These are phyloP conservation scores for Gossypium turneri DNA, from an alignment of 345 rosid species.

Conservation along the genomic window DNA sequence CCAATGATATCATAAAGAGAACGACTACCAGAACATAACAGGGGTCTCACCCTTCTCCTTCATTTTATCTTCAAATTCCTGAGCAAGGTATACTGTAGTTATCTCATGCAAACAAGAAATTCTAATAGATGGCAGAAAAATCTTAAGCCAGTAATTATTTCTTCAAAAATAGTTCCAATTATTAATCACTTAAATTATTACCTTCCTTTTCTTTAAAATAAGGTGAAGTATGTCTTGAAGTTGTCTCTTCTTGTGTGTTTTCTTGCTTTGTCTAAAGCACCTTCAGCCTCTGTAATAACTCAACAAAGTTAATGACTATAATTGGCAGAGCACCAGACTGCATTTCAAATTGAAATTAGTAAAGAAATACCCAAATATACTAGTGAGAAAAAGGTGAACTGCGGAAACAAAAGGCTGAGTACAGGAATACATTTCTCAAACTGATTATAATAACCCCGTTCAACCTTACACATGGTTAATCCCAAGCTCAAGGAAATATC, in stretches of 20 bases:
- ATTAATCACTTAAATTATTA: conserved; percentile 18
- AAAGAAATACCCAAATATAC: neutral
- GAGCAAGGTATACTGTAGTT: conserved; percentile 11
- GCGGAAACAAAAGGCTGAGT: neutral
- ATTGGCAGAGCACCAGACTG: neutral
- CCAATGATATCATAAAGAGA: conserved; percentile 12
- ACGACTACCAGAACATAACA: conserved; percentile 83
- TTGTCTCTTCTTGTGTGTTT: conserved; percentile 91
- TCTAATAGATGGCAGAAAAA: conserved; percentile 16
- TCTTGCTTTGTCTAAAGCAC: conserved; percentile 98
- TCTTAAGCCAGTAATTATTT: conserved; percentile 1
- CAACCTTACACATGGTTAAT: neutral
- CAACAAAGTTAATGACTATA: conserved; percentile 6
- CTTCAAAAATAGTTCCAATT: neutral
- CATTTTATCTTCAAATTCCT: conserved; percentile 94
- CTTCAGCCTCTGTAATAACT: conserved; percentile 84
- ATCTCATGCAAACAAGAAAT: conserved; percentile 12
- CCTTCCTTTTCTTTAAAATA: conserved; percentile 90
- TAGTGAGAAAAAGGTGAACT: neutral
- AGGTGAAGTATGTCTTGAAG: conserved; percentile 94
- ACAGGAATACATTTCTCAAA: neutral
- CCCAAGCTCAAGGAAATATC: neutral
- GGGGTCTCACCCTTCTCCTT: conserved; percentile 93
- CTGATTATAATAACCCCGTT: neutral
- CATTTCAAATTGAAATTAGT: neutral